Percentiles rank a stretch among this genome's conserved stretches.
Evolutionary conservation across 257 asterid genomes (phyloP).

Genomic region (Primulina eburnea): DNA sequence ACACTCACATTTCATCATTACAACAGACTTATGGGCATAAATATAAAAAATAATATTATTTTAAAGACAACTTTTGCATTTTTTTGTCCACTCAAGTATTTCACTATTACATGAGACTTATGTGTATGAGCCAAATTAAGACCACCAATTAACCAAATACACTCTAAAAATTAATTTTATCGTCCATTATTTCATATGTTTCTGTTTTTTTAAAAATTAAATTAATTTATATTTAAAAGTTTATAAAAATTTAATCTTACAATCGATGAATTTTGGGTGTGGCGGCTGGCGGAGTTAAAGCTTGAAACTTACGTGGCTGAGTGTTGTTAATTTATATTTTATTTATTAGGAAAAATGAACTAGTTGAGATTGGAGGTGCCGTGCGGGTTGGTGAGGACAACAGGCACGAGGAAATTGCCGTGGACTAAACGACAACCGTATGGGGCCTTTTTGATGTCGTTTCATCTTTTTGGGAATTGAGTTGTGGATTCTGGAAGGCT

Average conservation of each 20-base stretch:
- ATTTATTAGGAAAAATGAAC: not conserved
- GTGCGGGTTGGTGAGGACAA: not conserved
- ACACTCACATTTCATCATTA: too few relatives aligned
- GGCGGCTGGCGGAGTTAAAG: not conserved
- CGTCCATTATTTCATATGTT: too few relatives aligned
- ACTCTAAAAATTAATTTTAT: too few relatives aligned
- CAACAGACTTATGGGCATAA: too few relatives aligned
- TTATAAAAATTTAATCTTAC: too few relatives aligned
- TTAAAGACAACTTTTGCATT: not conserved
- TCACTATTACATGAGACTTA: not conserved
- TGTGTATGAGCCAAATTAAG: not conserved
- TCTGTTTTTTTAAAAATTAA: too few relatives aligned
- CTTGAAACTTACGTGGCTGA: not conserved
- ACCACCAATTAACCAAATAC: too few relatives aligned
- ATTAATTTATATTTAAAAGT: too few relatives aligned
- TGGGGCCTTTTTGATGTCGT: not conserved
- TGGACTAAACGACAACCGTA: conserved; percentile 25
- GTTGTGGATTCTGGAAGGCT: not conserved
- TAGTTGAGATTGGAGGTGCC: not conserved
- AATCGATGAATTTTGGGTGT: not conserved
- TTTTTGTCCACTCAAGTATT: too few relatives aligned
- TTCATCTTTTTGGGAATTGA: not conserved
- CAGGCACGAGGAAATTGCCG: conserved; percentile 34
- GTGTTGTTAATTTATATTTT: not conserved
- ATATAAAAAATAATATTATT: too few relatives aligned